phyloP scores from a whole-genome alignment of 345 rosid species.

The Arabis alpina region DNA sequence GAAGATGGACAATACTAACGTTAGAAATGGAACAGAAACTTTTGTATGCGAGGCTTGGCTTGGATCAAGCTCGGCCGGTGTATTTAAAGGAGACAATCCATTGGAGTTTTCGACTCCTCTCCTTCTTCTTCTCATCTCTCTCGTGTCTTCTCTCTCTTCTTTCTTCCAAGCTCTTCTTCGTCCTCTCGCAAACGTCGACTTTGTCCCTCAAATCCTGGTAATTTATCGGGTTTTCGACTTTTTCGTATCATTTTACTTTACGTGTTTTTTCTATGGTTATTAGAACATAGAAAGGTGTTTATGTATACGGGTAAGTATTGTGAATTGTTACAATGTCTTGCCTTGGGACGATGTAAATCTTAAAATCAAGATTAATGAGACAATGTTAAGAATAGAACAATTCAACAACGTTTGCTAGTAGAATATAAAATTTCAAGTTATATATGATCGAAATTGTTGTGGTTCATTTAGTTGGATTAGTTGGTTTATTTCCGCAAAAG shows the following conservation, averaged over 20 bases:
- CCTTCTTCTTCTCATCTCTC: conserved; percentile 37
- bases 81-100: conserved; percentile 18
- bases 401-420: too few relatives aligned
- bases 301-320: too few relatives aligned
- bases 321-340: too few relatives aligned
- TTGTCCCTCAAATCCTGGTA: conserved; percentile 48
- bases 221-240: not conserved
- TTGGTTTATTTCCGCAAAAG: not conserved
- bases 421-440: too few relatives aligned
- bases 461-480: too few relatives aligned
- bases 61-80: conserved; percentile 24
- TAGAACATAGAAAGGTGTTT: not conserved
- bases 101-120: conserved; percentile 24
- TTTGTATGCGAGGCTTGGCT: conserved; percentile 30
- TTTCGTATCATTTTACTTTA: not conserved
- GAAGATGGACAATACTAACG: not conserved
- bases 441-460: too few relatives aligned
- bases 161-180: conserved; percentile 41
- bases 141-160: conserved; percentile 38
- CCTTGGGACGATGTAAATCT: too few relatives aligned
- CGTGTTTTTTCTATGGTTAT: not conserved
- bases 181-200: conserved; percentile 40
- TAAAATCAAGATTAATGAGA: too few relatives aligned
- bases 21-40: conserved; percentile 5
- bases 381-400: too few relatives aligned